Evolutionary conservation across 768 basidiomycete species (phyloP).

Genomic region (Russula virescens): DNA sequence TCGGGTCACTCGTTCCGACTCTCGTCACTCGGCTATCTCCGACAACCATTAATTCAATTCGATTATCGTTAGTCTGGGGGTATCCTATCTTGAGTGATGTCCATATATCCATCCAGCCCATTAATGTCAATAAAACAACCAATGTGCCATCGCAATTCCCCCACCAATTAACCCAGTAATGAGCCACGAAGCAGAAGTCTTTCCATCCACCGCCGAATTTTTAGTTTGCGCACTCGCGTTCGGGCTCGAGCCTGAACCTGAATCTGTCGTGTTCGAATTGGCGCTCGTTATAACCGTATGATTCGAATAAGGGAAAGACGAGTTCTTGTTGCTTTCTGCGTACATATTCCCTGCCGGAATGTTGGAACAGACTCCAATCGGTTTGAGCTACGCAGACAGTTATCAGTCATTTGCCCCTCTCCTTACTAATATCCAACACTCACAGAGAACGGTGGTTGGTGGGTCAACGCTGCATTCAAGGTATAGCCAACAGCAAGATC

Average conservation of each 20-base stretch:
- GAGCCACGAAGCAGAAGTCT: neutral
- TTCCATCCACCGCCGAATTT: neutral
- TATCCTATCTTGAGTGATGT: neutral
- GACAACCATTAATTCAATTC: neutral
- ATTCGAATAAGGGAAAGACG: constrained; percentile 52
- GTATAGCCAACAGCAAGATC: constrained; percentile 88
- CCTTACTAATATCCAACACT: constrained; percentile 15
- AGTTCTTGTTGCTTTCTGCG: constrained; percentile 74
- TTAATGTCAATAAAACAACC: neutral
- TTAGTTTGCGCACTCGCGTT: neutral
- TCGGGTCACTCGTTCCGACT: too few relatives aligned
- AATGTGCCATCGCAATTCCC: neutral
- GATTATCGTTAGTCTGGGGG: neutral
- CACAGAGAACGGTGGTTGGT: constrained; percentile 62
- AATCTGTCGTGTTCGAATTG: neutral
- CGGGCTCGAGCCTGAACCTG: neutral
- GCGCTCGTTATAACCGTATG: constrained; percentile 25
- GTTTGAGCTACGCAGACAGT: constrained; percentile 43
- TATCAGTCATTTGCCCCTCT: constrained; percentile 4
- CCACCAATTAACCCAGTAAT: constrained; percentile 1
- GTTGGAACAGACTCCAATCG: constrained; percentile 73
- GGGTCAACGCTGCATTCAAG: constrained; percentile 64
- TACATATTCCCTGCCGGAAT: constrained; percentile 67
- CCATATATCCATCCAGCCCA: neutral
- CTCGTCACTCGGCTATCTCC: constrained; percentile 12